Evolutionary conservation across 2,329 filamentous ascomycete species (phyloP).

Genomic region (Colletotrichum melonis): DNA sequence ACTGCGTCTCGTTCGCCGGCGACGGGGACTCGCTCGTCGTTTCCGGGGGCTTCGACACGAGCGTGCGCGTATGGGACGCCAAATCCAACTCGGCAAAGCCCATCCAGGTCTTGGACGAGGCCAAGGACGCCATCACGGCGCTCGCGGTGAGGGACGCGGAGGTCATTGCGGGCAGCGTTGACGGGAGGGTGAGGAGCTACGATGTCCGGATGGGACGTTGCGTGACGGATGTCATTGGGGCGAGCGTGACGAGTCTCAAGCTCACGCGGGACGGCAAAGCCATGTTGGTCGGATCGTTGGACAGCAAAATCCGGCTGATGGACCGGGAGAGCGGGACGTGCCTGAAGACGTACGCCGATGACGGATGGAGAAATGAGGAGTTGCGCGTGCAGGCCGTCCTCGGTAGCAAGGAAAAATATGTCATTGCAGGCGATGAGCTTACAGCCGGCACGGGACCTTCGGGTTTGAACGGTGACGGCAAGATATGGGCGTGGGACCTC

Average conservation of each 20-base stretch:
- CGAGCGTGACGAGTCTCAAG: constrained; percentile 79
- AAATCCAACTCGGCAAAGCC: constrained; percentile 66
- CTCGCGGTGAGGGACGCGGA: constrained; percentile 62
- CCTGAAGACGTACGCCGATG: constrained; percentile 75
- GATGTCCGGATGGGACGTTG: constrained; percentile 82
- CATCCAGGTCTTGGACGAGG: constrained; percentile 79
- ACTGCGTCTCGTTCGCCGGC: constrained; percentile 83
- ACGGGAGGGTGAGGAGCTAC: constrained; percentile 84
- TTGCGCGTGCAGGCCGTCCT: constrained; percentile 81
- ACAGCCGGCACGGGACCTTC: constrained; percentile 40
- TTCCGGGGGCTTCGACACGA: constrained; percentile 80
- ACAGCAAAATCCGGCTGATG: constrained; percentile 82
- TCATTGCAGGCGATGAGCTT: constrained; percentile 84
- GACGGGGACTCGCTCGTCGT: constrained; percentile 79
- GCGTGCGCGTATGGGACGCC: constrained; percentile 80
- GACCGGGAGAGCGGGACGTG: constrained; percentile 81
- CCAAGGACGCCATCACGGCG: constrained; percentile 73
- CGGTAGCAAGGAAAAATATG: constrained; percentile 80
- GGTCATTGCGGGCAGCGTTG: constrained; percentile 83
- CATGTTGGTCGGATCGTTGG: constrained; percentile 79
- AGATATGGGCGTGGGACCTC: constrained; percentile 86
- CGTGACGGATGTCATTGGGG: constrained; percentile 76
- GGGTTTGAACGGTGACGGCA: constrained; percentile 60
- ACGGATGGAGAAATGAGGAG: constrained; percentile 71
- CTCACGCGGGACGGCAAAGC: constrained; percentile 80